Conservation (phyloP, 257 asterid genomes). For the Osmanthus fragrans region DNA sequence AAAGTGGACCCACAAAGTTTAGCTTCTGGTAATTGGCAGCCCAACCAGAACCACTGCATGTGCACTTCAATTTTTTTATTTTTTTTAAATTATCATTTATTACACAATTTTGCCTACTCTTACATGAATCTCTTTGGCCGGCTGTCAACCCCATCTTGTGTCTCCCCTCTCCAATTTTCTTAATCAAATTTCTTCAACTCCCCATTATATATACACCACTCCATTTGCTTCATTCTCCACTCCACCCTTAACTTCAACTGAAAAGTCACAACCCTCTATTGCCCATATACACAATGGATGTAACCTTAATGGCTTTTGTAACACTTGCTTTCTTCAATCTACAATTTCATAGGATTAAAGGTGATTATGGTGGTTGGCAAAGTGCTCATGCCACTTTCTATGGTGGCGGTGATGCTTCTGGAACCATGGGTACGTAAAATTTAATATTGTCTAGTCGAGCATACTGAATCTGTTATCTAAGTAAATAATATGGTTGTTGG, state of each 20-base stretch:
- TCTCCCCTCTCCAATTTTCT: conserved; percentile 6
- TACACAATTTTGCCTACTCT: background rate
- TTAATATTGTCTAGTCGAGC: too few relatives aligned
- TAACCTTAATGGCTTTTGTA: background rate
- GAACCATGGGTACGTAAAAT: conserved; percentile 45
- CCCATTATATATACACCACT: conserved; percentile 20
- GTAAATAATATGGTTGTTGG: background rate
- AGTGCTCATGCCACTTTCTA: conserved; percentile 55
- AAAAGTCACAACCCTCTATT: background rate
- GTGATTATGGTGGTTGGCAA: conserved; percentile 48
- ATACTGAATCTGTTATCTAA: too few relatives aligned
- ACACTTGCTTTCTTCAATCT: conserved; percentile 8
- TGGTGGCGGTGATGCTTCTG: conserved; percentile 55
- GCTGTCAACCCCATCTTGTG: conserved; percentile 21
- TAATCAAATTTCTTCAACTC: background rate
- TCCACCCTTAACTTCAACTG: background rate
- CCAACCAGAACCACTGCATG: conserved; percentile 27
- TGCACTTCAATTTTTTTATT: conserved; percentile 22
- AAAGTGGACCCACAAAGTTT: conserved; percentile 27
- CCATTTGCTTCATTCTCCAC: background rate
- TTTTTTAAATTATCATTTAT: background rate
- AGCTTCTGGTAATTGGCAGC: conserved; percentile 22
- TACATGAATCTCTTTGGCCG: conserved; percentile 13
- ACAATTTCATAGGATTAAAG: conserved; percentile 6
- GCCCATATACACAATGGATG: background rate